Evolutionary conservation across 139 green algal genomes (phyloP).

Genomic region (Helicosporidium sp.): DNA sequence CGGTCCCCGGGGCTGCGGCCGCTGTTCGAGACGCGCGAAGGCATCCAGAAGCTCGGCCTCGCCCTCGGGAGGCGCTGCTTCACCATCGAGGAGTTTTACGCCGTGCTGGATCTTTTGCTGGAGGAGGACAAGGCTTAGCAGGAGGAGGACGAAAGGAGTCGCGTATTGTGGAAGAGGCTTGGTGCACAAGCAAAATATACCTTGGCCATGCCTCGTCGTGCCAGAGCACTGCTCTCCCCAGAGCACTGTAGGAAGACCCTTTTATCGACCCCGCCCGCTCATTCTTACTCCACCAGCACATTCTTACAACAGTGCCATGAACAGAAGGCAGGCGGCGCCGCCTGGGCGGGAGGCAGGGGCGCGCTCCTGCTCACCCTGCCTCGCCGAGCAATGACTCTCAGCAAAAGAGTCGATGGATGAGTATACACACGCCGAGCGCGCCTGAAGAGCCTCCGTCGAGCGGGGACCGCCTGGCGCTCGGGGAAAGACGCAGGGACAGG

Average conservation of each 20-base stretch:
- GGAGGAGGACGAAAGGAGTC: too few relatives aligned
- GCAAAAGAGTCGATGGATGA: not conserved
- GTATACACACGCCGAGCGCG: not conserved
- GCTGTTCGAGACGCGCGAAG: conserved; percentile 12
- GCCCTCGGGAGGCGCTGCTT: conserved; percentile 6
- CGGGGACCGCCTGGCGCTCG: not conserved
- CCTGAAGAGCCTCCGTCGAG: too few relatives aligned
- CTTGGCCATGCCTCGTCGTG: too few relatives aligned
- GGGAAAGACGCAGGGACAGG: not conserved
- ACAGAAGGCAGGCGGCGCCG: not conserved
- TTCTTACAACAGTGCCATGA: not conserved
- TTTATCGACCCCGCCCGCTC: too few relatives aligned
- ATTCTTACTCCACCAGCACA: too few relatives aligned
- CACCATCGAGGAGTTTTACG: conserved; percentile 20
- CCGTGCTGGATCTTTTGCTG: conserved; percentile 14
- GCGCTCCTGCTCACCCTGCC: not conserved
- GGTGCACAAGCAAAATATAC: too few relatives aligned
- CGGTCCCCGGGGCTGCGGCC: conserved; percentile 17
- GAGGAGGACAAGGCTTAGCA: conserved; percentile 21
- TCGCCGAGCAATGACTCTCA: too few relatives aligned
- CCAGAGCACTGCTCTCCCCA: too few relatives aligned
- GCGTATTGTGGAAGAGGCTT: too few relatives aligned
- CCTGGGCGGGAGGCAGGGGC: not conserved
- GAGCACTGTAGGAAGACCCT: too few relatives aligned
- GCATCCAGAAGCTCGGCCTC: conserved; percentile 5